Base-by-base conservation (phyloP, 345 rosid genomes). In the Arabidopsis arenosa region DNA sequence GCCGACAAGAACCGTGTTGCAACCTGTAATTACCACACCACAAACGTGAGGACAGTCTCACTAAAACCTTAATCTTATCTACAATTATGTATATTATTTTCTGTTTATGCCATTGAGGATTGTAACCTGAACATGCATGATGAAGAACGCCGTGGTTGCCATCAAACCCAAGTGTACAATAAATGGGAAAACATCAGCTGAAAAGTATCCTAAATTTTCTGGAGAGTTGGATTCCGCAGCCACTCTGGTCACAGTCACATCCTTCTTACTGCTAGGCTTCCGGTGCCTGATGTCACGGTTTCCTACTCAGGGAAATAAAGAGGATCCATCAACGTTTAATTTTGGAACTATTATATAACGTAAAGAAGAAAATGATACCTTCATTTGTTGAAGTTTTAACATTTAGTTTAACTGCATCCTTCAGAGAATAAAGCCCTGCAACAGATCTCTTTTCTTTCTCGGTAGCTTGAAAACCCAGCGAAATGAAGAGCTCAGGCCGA, bases 81-180 rank as follows among this genome's bases (percentile, higher is more conserved):
- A 7, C 41, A 41, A 8, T 17, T 41, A 6, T 30, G 36, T 32
- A 15, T 18, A 51, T 39, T 43, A 17, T 68, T 17, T 23, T 23
- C 26, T 28, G 51, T n/a, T 10, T 63, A 43, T 26, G 79, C 5
- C 7, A 3, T 23, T 40, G 60, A 59, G 73, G 44, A 47, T 64
- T 58, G 81, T 81, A 37, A 89, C 98, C 97, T 92, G 97, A 52
- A 90, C 97, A 66, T 94, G 97, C 98, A 90, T 89, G 79, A 92
- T 75, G 55, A 92, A 87, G 74, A 94, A 86, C 17, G 96, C 89
- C 3, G 96, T 90, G 72, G 84, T 85, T 74, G 80, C 84, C 98
- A 89, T 83, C 82, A 95, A 73, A 52, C 87, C 85, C 83, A 87
- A 61, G 76, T 89, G 98, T 64, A 88, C 73, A 23, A 85, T 79